Conservation (phyloP, 1,284 basidiomycete genomes). For the Wallemia hederae region DNA sequence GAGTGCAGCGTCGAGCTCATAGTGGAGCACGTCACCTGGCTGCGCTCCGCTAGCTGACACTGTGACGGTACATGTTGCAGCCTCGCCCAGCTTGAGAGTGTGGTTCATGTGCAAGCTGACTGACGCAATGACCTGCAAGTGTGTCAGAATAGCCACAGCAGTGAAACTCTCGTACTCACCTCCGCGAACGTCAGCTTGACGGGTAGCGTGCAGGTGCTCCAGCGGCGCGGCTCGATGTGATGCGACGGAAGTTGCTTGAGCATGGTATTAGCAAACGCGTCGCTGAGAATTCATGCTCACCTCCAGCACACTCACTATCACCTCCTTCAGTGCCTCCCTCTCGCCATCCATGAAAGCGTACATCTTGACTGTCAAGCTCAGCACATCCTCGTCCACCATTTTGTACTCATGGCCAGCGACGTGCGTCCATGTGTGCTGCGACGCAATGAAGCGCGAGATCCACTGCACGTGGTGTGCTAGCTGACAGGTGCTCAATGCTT, state of each 20-base stretch:
- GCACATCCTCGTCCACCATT: not conserved
- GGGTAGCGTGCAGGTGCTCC: not conserved
- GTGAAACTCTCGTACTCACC: not conserved
- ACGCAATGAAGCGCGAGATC: not conserved
- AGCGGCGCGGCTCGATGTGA: not conserved
- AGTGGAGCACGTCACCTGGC: conserved; percentile 12
- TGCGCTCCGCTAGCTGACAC: not conserved
- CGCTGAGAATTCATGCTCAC: not conserved
- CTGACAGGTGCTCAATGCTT: not conserved
- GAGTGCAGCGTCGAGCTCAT: conserved; percentile 37
- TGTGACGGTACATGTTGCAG: not conserved
- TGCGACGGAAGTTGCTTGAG: not conserved
- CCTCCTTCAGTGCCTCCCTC: not conserved
- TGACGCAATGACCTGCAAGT: too few species aligned
- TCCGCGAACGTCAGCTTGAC: not conserved
- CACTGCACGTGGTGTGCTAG: not conserved
- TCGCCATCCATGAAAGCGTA: not conserved
- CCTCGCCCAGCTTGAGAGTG: not conserved
- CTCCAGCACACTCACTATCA: not conserved
- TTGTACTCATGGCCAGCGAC: not conserved
- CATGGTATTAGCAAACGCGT: not conserved
- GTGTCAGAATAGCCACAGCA: too few species aligned
- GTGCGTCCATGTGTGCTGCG: not conserved
- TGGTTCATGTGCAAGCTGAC: too few species aligned
- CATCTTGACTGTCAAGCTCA: not conserved